phyloP scores from a whole-genome alignment of 305 asterid genomes.

The Fraxinus dipetala region DNA sequence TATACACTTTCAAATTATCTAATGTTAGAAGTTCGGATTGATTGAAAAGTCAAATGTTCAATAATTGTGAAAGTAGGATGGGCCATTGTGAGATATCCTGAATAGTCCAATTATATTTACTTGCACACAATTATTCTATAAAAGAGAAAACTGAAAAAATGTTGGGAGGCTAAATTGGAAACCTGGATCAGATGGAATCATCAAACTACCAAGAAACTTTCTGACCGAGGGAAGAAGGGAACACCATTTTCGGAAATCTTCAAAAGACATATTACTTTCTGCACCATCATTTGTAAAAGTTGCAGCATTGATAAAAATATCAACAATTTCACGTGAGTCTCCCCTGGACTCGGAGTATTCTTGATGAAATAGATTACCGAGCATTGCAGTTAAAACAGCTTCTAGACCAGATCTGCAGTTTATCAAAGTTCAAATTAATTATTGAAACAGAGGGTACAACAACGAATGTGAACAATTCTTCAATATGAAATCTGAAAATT shows the following conservation, averaged over 20 bases:
- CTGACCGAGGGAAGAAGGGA: slow-evolving; percentile 73
- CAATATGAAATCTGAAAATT: background rate
- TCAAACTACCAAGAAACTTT: slow-evolving; percentile 69
- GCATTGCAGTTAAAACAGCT: slow-evolving; percentile 60
- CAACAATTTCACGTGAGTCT: slow-evolving; percentile 42
- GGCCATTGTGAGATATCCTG: background rate
- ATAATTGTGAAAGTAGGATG: background rate
- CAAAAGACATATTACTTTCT: slow-evolving; percentile 51
- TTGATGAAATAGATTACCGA: slow-evolving; percentile 48
- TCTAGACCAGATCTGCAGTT: slow-evolving; percentile 76
- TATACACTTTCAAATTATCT: background rate
- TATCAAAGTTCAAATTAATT: slow-evolving; percentile 11
- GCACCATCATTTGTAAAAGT: slow-evolving; percentile 36
- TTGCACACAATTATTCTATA: background rate
- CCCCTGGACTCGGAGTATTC: slow-evolving; percentile 42
- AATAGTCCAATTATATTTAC: background rate
- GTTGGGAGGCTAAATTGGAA: slow-evolving; percentile 9
- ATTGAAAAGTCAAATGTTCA: background rate
- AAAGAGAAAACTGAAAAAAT: background rate
- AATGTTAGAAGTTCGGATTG: background rate
- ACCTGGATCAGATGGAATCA: slow-evolving; percentile 77
- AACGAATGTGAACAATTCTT: slow-evolving; percentile 3
- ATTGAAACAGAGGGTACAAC: background rate
- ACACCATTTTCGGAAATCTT: slow-evolving; percentile 79
- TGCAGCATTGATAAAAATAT: slow-evolving; percentile 52